phyloP scores from a whole-genome alignment of 2,329 filamentous ascomycete species.

The Penicillium sp. region DNA sequence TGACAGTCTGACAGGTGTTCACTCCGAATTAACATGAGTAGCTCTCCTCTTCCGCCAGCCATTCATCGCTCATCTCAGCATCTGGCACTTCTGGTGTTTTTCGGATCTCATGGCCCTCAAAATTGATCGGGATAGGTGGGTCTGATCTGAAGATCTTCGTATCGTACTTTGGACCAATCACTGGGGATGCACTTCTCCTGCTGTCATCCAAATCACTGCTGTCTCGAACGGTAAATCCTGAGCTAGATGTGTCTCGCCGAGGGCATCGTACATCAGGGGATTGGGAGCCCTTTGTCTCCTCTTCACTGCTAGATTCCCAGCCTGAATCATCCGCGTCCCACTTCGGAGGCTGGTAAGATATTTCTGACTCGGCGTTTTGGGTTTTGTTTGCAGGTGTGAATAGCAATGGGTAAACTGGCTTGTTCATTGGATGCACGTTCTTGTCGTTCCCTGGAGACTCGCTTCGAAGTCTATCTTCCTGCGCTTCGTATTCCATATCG shows the following conservation, averaged over 20 bases:
- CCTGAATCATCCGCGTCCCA: neutral
- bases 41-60: neutral
- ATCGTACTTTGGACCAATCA: neutral
- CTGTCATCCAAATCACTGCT: neutral
- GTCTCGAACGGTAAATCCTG: neutral
- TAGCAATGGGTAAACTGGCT: neutral
- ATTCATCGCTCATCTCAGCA: neutral
- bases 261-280: slow-evolving; percentile 3
- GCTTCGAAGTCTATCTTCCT: neutral
- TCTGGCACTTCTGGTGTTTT: neutral
- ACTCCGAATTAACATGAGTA: neutral
- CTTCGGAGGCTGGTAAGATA: neutral
- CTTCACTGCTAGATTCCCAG: neutral
- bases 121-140: neutral
- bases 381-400: neutral
- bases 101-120: neutral
- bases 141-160: neutral
- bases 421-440: neutral
- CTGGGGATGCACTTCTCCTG: neutral
- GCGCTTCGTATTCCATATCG: neutral
- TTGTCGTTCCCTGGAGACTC: neutral
- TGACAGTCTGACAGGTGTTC: neutral
- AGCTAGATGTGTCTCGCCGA: slow-evolving; percentile 3
- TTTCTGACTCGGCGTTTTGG: neutral
- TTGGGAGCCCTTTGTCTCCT: neutral